Conservation (phyloP, 1,284 basidiomycete species). For the Cutaneotrichosporon arboriforme region DNA sequence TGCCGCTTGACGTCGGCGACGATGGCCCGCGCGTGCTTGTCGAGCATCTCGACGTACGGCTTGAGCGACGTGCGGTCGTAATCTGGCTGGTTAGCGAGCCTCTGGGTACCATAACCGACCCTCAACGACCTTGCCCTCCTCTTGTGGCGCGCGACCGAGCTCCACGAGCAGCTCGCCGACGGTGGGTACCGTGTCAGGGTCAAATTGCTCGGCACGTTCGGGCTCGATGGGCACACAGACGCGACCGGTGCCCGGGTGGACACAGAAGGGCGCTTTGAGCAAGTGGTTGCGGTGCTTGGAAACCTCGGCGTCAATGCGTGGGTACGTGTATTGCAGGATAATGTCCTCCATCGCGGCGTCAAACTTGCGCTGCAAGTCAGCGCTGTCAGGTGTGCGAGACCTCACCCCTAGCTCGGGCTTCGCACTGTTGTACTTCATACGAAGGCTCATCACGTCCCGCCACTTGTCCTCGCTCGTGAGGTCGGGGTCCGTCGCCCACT, state of each 20-base stretch:
- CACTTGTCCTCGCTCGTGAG: slow-evolving; percentile 65
- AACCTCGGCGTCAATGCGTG: slow-evolving; percentile 92
- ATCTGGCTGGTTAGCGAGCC: slow-evolving; percentile 23
- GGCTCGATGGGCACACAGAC: slow-evolving; percentile 93
- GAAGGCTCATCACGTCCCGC: slow-evolving; percentile 54
- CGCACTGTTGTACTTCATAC: neutral
- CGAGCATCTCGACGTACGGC: slow-evolving; percentile 85
- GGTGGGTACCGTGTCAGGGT: slow-evolving; percentile 80
- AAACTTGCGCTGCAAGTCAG: slow-evolving; percentile 29
- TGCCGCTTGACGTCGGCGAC: slow-evolving; percentile 41
- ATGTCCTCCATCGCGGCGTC: slow-evolving; percentile 69
- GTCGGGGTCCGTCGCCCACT: slow-evolving; percentile 61
- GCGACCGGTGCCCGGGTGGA: slow-evolving; percentile 86
- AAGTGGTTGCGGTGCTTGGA: slow-evolving; percentile 97
- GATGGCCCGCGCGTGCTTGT: slow-evolving; percentile 59
- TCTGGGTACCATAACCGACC: neutral
- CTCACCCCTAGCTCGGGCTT: neutral
- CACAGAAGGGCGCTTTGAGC: slow-evolving; percentile 94
- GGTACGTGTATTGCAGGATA: slow-evolving; percentile 91
- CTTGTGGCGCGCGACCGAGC: slow-evolving; percentile 49
- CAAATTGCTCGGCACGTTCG: slow-evolving; percentile 68
- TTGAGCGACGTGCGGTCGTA: slow-evolving; percentile 60
- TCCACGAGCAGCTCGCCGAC: slow-evolving; percentile 76
- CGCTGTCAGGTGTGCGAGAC: neutral
- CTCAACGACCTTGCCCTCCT: slow-evolving; percentile 11